Percentiles rank a stretch among this genome's conserved stretches.
These are phyloP conservation scores for Epichloe gansuensis DNA, from an alignment of 2,329 filamentous ascomycete species.

Conservation along the genomic window DNA sequence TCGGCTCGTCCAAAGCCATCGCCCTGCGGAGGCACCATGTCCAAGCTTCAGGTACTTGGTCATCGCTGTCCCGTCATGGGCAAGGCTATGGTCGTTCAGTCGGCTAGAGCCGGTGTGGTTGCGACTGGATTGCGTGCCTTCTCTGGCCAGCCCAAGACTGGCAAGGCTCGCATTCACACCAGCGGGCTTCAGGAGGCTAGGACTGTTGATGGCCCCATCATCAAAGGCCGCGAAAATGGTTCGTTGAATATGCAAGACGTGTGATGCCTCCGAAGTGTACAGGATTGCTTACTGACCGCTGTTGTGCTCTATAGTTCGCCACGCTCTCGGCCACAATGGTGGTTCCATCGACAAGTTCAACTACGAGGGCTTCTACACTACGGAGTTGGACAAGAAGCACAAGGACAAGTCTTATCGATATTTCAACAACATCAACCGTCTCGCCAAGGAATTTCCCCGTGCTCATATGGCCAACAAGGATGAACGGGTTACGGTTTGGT, in stretches of 20 bases:
- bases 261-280: background rate
- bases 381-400: slow-evolving; percentile 94
- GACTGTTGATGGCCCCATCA: slow-evolving; percentile 51
- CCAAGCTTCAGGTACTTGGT: slow-evolving; percentile 87
- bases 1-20: slow-evolving; percentile 53
- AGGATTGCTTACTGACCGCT: background rate
- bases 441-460: slow-evolving; percentile 90
- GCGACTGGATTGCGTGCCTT: slow-evolving; percentile 39
- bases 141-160: slow-evolving; percentile 37
- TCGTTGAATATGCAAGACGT: slow-evolving; percentile 12
- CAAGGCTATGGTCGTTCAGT: slow-evolving; percentile 87
- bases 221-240: slow-evolving; percentile 39
- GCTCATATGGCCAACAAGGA: slow-evolving; percentile 79
- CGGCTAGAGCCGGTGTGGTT: slow-evolving; percentile 39
- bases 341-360: slow-evolving; percentile 54
- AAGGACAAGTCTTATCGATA: slow-evolving; percentile 99
- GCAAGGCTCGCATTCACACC: slow-evolving; percentile 71
- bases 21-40: slow-evolving; percentile 84
- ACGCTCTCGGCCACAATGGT: background rate
- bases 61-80: slow-evolving; percentile 98
- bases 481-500: slow-evolving; percentile 93
- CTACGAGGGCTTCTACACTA: slow-evolving; percentile 80
- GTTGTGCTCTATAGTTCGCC: background rate
- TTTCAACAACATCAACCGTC: slow-evolving; percentile 99
- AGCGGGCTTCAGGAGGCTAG: slow-evolving; percentile 66